Conservation (phyloP, 768 basidiomycete species). For the Gloeophyllum trabeum region DNA sequence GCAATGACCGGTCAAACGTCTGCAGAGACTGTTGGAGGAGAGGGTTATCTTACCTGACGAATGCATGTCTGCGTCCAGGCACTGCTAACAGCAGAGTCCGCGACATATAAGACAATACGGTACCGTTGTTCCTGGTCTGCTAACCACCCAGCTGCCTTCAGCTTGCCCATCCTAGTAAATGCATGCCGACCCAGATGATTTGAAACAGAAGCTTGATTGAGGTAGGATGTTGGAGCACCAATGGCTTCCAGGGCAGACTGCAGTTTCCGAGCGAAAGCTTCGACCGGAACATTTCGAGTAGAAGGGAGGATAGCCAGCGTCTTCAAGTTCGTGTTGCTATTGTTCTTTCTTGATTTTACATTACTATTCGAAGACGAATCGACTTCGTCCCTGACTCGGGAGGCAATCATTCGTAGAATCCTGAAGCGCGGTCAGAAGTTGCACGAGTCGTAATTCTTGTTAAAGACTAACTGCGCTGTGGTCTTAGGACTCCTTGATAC, state of each 20-base stretch:
- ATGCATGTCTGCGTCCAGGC: conserved; percentile 99
- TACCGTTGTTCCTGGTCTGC: conserved; percentile 93
- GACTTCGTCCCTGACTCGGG: conserved; percentile 78
- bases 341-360: conserved; percentile 46
- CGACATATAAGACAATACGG: conserved; percentile 90
- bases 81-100: conserved; percentile 88
- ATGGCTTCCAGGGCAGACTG: conserved; percentile 83
- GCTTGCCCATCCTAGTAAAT: conserved; percentile 92
- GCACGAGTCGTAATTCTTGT: too few species aligned
- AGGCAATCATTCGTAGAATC: conserved; percentile 82
- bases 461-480: conserved; percentile 57
- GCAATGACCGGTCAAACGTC: not conserved
- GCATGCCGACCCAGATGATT: conserved; percentile 89
- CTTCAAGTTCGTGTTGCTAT: conserved; percentile 82
- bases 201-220: conserved; percentile 91
- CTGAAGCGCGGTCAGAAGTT: conserved; percentile 22
- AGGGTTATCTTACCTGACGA: conserved; percentile 50
- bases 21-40: not conserved
- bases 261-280: conserved; percentile 82
- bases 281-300: conserved; percentile 79
- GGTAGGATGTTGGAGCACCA: conserved; percentile 85
- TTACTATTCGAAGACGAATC: conserved; percentile 48
- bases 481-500: conserved; percentile 64
- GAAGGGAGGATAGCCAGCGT: conserved; percentile 90
- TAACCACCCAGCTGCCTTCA: conserved; percentile 91